Evolutionary conservation across 345 rosid genomes (phyloP).

Genomic region (Hibiscus tridactylites): DNA sequence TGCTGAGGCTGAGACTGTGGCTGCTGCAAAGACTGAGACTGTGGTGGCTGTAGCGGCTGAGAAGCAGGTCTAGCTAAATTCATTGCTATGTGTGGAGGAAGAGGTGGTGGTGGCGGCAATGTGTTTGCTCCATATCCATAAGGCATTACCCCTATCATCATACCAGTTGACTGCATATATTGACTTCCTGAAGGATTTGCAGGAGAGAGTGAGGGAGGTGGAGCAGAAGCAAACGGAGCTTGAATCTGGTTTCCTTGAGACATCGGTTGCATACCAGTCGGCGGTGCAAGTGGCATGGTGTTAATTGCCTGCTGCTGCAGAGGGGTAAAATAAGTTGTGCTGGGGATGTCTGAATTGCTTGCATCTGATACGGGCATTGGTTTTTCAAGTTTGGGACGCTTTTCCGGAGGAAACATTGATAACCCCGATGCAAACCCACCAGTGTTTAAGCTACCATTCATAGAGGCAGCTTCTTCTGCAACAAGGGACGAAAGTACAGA

Average conservation of each 20-base stretch:
- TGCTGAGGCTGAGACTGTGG: constrained; percentile 27
- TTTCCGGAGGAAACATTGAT: constrained; percentile 46
- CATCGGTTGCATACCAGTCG: constrained; percentile 30
- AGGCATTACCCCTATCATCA: constrained; percentile 52
- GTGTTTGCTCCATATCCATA: constrained; percentile 40
- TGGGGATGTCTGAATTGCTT: constrained; percentile 30
- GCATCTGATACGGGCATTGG: constrained; percentile 31
- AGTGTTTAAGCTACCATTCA: constrained; percentile 37
- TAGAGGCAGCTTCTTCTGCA: constrained; percentile 68
- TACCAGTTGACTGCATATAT: constrained; percentile 42
- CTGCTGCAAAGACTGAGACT: constrained; percentile 25
- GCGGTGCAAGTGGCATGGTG: constrained; percentile 26
- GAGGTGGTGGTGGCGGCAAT: constrained; percentile 56
- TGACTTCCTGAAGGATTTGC: constrained; percentile 39
- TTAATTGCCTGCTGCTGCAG: constrained; percentile 35
- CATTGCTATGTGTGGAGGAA: constrained; percentile 53
- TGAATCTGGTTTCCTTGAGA: constrained; percentile 44
- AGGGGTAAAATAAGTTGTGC: constrained; percentile 31
- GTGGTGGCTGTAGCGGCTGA: constrained; percentile 25
- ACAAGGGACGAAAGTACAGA: constrained; percentile 77
- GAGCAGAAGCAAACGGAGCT: constrained; percentile 39
- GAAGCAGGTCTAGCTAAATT: constrained; percentile 45
- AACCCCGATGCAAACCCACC: constrained; percentile 30
- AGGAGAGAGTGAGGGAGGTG: constrained; percentile 28
- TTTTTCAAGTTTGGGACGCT: constrained; percentile 51